A percentile compares a stretch with the other conserved stretches of the same genome.
Conservation (phyloP, 495 filamentous ascomycete genomes). For the Parathielavia appendiculata region DNA sequence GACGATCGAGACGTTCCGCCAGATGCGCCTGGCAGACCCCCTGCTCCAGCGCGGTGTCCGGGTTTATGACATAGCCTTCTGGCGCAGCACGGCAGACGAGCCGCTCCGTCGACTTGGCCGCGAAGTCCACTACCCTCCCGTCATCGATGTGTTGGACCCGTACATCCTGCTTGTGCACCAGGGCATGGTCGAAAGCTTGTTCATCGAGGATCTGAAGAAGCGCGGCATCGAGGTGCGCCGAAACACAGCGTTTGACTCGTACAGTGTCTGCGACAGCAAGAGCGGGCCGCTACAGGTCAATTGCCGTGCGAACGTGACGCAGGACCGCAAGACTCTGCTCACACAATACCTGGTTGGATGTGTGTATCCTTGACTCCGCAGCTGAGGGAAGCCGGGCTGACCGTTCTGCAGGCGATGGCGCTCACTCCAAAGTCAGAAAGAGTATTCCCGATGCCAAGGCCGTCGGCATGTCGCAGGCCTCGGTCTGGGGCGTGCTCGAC, state of each 20-base stretch:
- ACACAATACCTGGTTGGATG: slow-evolving; percentile 52
- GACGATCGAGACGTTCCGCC: slow-evolving; percentile 45
- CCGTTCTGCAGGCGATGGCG: slow-evolving; percentile 41
- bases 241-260: slow-evolving; percentile 53
- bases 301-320: slow-evolving; percentile 37
- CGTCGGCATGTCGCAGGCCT: slow-evolving; percentile 55
- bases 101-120: slow-evolving; percentile 51
- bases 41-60: slow-evolving; percentile 57
- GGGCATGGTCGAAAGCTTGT: slow-evolving; percentile 64
- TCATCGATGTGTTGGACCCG: slow-evolving; percentile 64
- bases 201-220: slow-evolving; percentile 58
- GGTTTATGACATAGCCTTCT: slow-evolving; percentile 68
- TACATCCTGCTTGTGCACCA: slow-evolving; percentile 71
- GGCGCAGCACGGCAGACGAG: slow-evolving; percentile 56
- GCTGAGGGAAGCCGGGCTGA: slow-evolving; percentile 13
- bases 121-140: slow-evolving; percentile 45
- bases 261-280: slow-evolving; percentile 39
- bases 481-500: slow-evolving; percentile 67
- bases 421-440: slow-evolving; percentile 50
- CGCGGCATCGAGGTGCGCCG: slow-evolving; percentile 54
- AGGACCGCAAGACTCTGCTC: slow-evolving; percentile 39
- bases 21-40: slow-evolving; percentile 61
- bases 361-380: slow-evolving; percentile 23
- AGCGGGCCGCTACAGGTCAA: slow-evolving; percentile 40
- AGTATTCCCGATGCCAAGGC: slow-evolving; percentile 52